Evolutionary conservation across 2,329 filamentous ascomycete genomes (phyloP).

Genomic region (Sporothrix pallida): DNA sequence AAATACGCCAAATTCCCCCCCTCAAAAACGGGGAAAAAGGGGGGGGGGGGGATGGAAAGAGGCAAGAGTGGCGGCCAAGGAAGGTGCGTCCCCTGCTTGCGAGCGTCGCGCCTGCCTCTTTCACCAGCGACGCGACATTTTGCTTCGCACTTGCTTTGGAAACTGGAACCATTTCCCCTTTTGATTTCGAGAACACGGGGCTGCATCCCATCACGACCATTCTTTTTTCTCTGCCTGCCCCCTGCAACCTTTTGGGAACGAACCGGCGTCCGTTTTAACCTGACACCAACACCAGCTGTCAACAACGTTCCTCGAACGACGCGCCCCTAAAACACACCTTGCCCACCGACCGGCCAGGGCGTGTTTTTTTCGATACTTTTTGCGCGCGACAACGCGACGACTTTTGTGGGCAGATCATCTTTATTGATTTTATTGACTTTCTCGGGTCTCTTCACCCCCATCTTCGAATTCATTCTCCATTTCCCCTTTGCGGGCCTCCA

Average conservation of each 20-base stretch:
- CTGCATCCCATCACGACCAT: conserved; percentile 29
- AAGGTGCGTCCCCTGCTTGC: not conserved
- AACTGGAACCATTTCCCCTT: conserved; percentile 25
- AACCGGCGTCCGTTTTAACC: conserved; percentile 2
- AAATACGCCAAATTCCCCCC: conserved; percentile 27
- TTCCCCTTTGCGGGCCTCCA: not conserved
- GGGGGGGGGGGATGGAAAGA: conserved; percentile 21
- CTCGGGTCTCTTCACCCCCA: not conserved
- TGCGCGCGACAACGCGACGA: conserved; percentile 23
- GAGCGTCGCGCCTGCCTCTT: conserved; percentile 36
- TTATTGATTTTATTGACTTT: conserved; percentile 22
- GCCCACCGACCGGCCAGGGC: conserved; percentile 16
- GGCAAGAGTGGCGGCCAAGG: not conserved
- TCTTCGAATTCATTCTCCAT: conserved; percentile 5
- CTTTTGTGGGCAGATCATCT: not conserved
- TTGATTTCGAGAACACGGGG: conserved; percentile 30
- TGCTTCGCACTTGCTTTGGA: conserved; percentile 26
- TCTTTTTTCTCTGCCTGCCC: not conserved
- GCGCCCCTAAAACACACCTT: conserved; percentile 19
- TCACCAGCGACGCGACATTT: conserved; percentile 38
- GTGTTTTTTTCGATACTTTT: conserved; percentile 15
- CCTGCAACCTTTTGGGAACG: conserved; percentile 9
- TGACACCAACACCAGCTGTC: not conserved
- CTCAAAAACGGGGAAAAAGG: conserved; percentile 29
- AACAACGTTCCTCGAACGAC: conserved; percentile 13